Conservation (phyloP, 2,329 filamentous ascomycete genomes). For the Microcyclospora tardicrescens region DNA sequence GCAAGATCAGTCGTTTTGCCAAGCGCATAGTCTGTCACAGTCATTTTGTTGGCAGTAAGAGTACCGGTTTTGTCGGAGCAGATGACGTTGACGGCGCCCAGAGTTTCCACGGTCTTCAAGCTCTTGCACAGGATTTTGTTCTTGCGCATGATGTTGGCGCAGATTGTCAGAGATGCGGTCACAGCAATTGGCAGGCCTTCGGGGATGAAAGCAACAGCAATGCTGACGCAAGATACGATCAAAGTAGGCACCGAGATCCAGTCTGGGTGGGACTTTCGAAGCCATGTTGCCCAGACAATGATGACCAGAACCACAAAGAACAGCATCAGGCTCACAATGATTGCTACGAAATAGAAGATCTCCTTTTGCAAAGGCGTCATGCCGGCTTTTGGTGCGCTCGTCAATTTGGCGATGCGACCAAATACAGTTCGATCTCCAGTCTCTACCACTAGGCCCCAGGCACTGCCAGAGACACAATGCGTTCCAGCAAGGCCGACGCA, state of each 20-base stretch:
- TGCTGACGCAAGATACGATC: constrained; percentile 57
- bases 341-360: constrained; percentile 56
- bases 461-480: constrained; percentile 58
- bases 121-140: constrained; percentile 71
- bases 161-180: constrained; percentile 57
- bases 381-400: constrained; percentile 53
- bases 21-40: constrained; percentile 55
- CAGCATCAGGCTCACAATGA: constrained; percentile 57
- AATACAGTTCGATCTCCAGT: constrained; percentile 65
- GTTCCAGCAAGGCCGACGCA: constrained; percentile 71
- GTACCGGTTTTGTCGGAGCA: constrained; percentile 70
- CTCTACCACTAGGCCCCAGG: constrained; percentile 54
- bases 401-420: constrained; percentile 57
- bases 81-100: constrained; percentile 59
- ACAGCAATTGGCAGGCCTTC: constrained; percentile 60
- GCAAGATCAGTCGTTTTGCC: constrained; percentile 38
- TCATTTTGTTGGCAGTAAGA: constrained; percentile 37
- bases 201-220: constrained; percentile 64
- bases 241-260: constrained; percentile 62
- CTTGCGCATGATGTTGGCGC: constrained; percentile 62
- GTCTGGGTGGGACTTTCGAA: constrained; percentile 50
- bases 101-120: constrained; percentile 63
- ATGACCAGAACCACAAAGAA: constrained; percentile 49
- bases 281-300: constrained; percentile 48
- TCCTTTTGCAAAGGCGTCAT: constrained; percentile 61